phyloP scores from a whole-genome alignment of 768 basidiomycete species.

The Saitozyma sp. region DNA sequence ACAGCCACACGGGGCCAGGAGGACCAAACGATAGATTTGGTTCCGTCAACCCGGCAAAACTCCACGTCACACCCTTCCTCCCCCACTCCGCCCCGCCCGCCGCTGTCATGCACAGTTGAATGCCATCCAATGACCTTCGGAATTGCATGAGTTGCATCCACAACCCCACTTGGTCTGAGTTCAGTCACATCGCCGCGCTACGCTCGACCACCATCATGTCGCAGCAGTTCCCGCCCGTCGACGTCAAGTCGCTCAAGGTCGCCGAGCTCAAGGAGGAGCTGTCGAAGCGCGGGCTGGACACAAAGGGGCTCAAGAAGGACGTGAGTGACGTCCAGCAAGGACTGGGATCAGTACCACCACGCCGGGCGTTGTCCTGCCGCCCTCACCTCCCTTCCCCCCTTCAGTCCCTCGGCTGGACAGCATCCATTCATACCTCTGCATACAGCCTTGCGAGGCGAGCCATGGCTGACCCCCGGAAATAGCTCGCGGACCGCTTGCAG shows the following conservation, averaged over 20 bases:
- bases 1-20: too few relatives aligned
- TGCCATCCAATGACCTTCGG: too few relatives aligned
- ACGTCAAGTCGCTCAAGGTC: slow-evolving; percentile 36
- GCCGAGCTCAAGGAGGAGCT: slow-evolving; percentile 50
- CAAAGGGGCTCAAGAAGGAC: slow-evolving; percentile 48
- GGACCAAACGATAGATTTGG: too few relatives aligned
- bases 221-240: slow-evolving; percentile 3
- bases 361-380: neutral
- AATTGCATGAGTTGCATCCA: too few relatives aligned
- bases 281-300: slow-evolving; percentile 39
- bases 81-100: too few relatives aligned
- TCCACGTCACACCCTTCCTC: too few relatives aligned
- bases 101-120: too few relatives aligned
- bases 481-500: slow-evolving; percentile 40
- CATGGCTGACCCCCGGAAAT: neutral
- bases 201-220: too few relatives aligned
- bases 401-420: neutral
- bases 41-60: too few relatives aligned
- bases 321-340: slow-evolving; percentile 20
- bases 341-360: neutral
- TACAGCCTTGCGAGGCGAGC: too few relatives aligned
- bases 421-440: neutral
- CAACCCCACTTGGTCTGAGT: too few relatives aligned
- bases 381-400: neutral
- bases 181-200: too few relatives aligned